Percentiles rank a stretch among this genome's conserved stretches.
phyloP scores from a whole-genome alignment of 2,329 filamentous ascomycete species.

The Aspergillus felis region DNA sequence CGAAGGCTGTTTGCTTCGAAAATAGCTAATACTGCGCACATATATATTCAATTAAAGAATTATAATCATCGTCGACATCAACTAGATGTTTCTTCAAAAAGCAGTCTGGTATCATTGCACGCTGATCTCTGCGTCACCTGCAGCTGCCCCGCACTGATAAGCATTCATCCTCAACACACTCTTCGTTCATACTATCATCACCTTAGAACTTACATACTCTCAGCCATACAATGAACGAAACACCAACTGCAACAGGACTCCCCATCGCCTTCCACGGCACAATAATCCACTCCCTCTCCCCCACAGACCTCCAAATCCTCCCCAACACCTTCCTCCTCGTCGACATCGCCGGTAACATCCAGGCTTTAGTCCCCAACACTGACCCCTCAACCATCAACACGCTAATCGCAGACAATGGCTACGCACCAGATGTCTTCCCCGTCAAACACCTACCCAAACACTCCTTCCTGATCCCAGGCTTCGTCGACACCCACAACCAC shows the following conservation, averaged over 20 bases:
- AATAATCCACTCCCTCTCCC: constrained; percentile 27
- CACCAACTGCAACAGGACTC: constrained; percentile 11
- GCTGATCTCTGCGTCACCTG: not conserved
- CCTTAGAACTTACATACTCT: not conserved
- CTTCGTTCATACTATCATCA: not conserved
- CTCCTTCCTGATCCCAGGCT: constrained; percentile 32
- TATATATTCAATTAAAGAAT: not conserved
- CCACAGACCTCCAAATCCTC: constrained; percentile 26
- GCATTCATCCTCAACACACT: not conserved
- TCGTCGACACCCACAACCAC: constrained; percentile 65
- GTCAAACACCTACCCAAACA: constrained; percentile 25
- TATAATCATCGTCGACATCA: not conserved
- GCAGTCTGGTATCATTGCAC: not conserved
- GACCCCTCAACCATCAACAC: constrained; percentile 17
- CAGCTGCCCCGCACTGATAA: not conserved
- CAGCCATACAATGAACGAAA: not conserved
- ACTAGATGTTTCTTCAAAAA: not conserved
- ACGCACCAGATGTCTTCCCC: constrained; percentile 22
- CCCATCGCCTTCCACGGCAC: constrained; percentile 35
- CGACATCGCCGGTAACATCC: constrained; percentile 26
- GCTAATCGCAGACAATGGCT: constrained; percentile 21
- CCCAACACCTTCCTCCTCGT: constrained; percentile 31
- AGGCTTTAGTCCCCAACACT: constrained; percentile 22
- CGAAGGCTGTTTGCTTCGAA: not conserved
- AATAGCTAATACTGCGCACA: not conserved